Percentiles rank a stretch among this genome's conserved stretches.
phyloP scores from a whole-genome alignment of 2,329 filamentous ascomycete species.

The Pseudocercospora crystallina region DNA sequence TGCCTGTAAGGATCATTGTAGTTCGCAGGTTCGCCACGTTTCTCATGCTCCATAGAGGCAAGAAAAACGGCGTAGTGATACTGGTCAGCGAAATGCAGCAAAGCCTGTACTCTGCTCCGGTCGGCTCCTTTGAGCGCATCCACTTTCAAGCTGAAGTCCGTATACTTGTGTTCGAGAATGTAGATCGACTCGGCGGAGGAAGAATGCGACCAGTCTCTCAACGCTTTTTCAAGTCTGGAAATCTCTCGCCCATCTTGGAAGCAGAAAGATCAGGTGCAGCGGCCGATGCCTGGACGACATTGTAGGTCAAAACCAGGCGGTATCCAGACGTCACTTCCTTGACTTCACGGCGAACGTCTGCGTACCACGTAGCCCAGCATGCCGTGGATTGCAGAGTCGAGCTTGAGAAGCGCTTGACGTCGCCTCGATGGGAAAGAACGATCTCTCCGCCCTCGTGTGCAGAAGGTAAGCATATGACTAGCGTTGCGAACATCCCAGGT shows the following conservation, averaged over 20 bases:
- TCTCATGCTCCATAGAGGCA: slow-evolving; percentile 5
- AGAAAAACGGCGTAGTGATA: slow-evolving; percentile 22
- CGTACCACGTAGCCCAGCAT: slow-evolving; percentile 51
- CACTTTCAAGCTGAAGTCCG: slow-evolving; percentile 23
- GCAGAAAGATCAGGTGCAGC: slow-evolving; percentile 37
- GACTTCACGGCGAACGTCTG: slow-evolving; percentile 55
- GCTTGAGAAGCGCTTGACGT: not conserved
- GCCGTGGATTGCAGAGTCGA: not conserved
- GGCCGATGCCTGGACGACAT: not conserved
- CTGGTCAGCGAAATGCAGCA: slow-evolving; percentile 17
- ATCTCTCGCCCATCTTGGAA: not conserved
- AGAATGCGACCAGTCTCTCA: not conserved
- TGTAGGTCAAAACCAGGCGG: slow-evolving; percentile 55
- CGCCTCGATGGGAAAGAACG: slow-evolving; percentile 10
- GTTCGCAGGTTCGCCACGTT: not conserved
- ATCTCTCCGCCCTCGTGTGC: slow-evolving; percentile 23
- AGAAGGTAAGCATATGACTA: slow-evolving; percentile 26
- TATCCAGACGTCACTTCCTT: slow-evolving; percentile 49
- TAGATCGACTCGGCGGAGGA: slow-evolving; percentile 20
- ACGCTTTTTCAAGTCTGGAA: not conserved
- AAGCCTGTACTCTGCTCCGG: not conserved
- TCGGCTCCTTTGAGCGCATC: slow-evolving; percentile 29
- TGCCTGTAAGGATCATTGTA: too few species aligned
- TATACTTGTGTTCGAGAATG: slow-evolving; percentile 33
- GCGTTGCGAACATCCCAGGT: slow-evolving; percentile 27